phyloP scores from a whole-genome alignment of 768 basidiomycete species.

The Collybiopsis confluens region DNA sequence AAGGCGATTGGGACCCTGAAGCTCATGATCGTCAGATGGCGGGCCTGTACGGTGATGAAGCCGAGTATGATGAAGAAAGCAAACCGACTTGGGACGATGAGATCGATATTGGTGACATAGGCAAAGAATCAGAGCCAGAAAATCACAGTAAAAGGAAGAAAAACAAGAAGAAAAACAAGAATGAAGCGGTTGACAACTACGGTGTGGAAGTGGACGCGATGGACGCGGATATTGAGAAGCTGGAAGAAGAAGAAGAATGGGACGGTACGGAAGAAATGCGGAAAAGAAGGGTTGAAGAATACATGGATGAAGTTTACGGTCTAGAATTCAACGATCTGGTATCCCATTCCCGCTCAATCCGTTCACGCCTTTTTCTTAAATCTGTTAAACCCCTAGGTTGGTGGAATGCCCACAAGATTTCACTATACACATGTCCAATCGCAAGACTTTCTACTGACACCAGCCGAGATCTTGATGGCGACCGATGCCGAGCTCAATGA shows the following conservation, averaged over 20 bases:
- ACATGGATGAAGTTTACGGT: conserved; percentile 87
- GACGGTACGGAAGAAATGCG: conserved; percentile 89
- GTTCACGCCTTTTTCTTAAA: not conserved
- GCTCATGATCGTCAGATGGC: conserved; percentile 84
- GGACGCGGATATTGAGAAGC: conserved; percentile 39
- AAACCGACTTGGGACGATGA: conserved; percentile 95
- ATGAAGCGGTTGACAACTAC: conserved; percentile 34
- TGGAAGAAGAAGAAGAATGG: conserved; percentile 62
- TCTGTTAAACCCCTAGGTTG: conserved; percentile 53
- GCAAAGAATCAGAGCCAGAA: conserved; percentile 31
- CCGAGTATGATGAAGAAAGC: conserved; percentile 36
- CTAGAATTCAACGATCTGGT: conserved; percentile 97
- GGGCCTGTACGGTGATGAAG: conserved; percentile 58
- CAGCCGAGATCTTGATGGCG: conserved; percentile 86
- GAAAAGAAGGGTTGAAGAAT: conserved; percentile 75
- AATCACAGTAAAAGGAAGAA: conserved; percentile 37
- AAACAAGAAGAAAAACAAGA: conserved; percentile 59
- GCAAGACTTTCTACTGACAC: conserved; percentile 63
- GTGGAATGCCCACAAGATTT: conserved; percentile 88
- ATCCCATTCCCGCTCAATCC: conserved; percentile 20
- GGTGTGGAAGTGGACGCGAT: conserved; percentile 59
- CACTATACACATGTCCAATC: conserved; percentile 74
- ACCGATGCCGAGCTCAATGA: conserved; percentile 92
- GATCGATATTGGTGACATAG: conserved; percentile 72
- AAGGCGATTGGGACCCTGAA: conserved; percentile 89